Evolutionary conservation across 192 early-diverging fungal species (phyloP), one percentile per base, ranked within the genome.

Genomic region (Coemansia sp.): DNA sequence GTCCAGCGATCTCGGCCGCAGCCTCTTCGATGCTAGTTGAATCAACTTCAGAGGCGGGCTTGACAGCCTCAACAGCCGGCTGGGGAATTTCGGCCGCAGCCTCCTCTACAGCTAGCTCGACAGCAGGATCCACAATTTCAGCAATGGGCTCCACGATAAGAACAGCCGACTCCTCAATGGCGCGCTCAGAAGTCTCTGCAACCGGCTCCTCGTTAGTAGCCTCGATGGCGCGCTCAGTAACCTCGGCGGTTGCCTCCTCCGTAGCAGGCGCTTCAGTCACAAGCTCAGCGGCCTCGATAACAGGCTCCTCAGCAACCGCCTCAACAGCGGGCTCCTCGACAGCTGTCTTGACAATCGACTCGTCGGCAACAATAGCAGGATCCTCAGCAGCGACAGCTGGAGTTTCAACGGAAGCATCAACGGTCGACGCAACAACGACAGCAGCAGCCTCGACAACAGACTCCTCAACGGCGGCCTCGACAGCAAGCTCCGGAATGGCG

Each of bases 121-220:
- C 29, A 9, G 31, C 63, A 19, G 29, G 27, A 46, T 72, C 70
- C 38, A 59, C 64, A 41, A 31, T 63, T 36, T 36, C 7, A 8
- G 34, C 34, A 36, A 36, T 36, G 34, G 51, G 23, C 27, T 55
- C 36, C 2, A 31, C 51, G 3, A 27, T 3, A 51, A 15, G 4
- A 4, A 11, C 42, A 17, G 14, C 42, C 42, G 14, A 10, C 42
- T 44, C 42, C 10, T 11, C 42, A 15, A 44, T 11, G 11, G 36
- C 36, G 25, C 25, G 34, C 34, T 36, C 34, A 36, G 36, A 37
- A 36, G 34, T 36, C 8, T 36, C 34, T 7, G 8, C 39, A 41
- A 15, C 39, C 39, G 3, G 45, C 45, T 48, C 45, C 45, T 48
- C 45, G 15, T 3, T 8, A 21, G 5, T 19, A 19, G 45, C 45